Conservation (phyloP, 2,329 filamentous ascomycete genomes). For the Cercospora nicotianae region DNA sequence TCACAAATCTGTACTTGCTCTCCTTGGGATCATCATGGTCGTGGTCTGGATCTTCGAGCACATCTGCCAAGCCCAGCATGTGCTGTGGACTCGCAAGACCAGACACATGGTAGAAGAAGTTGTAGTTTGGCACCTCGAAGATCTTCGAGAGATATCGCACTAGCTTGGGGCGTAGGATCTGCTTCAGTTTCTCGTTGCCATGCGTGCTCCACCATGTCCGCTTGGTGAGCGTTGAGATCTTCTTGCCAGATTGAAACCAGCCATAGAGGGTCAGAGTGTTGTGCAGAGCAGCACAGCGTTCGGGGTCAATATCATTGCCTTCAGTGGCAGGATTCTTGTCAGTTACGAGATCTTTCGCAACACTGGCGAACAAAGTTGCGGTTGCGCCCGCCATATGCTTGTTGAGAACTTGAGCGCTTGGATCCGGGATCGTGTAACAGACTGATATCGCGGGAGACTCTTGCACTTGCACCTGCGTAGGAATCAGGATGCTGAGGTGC, state of each 20-base stretch:
- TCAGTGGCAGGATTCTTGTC: slow-evolving; percentile 26
- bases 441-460: background rate
- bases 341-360: slow-evolving; percentile 37
- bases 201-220: slow-evolving; percentile 38
- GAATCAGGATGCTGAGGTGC: background rate
- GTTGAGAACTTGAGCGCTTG: background rate
- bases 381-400: slow-evolving; percentile 21
- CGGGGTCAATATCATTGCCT: slow-evolving; percentile 32
- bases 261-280: slow-evolving; percentile 39
- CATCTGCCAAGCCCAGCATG: slow-evolving; percentile 35
- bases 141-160: slow-evolving; percentile 36
- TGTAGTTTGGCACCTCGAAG: slow-evolving; percentile 36
- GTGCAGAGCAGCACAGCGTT: slow-evolving; percentile 38
- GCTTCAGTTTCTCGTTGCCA: slow-evolving; percentile 31
- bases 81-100: slow-evolving; percentile 33
- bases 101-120: slow-evolving; percentile 39
- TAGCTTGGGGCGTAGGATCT: slow-evolving; percentile 32
- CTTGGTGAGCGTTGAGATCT: slow-evolving; percentile 34
- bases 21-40: slow-evolving; percentile 20
- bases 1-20: slow-evolving; percentile 36
- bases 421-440: background rate
- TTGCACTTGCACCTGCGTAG: background rate
- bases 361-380: slow-evolving; percentile 32
- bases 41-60: slow-evolving; percentile 35
- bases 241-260: slow-evolving; percentile 38